These are phyloP conservation scores for Aspergillus hiratsukae DNA, from an alignment of 2,329 filamentous ascomycete genomes.

Conservation along the genomic window DNA sequence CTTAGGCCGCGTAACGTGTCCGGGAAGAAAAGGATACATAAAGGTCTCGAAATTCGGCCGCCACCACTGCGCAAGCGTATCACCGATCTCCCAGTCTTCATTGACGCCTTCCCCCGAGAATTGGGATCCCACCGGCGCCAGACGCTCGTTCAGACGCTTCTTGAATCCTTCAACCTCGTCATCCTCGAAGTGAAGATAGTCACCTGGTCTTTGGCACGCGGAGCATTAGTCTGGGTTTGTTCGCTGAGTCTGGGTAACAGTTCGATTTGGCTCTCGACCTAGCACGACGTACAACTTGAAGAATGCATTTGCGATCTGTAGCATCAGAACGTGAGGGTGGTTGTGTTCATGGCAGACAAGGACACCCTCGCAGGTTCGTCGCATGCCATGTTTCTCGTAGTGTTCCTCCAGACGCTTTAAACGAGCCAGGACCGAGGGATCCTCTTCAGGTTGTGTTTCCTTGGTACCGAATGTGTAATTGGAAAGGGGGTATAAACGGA, in stretches of 20 bases:
- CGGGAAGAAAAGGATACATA: constrained; percentile 98
- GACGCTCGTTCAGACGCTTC: constrained; percentile 79
- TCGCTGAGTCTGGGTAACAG: background rate
- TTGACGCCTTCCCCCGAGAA: constrained; percentile 80
- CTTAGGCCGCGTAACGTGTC: constrained; percentile 92
- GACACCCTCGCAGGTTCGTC: constrained; percentile 92
- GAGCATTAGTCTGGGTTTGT: background rate
- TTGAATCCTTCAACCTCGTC: constrained; percentile 97
- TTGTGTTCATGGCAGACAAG: constrained; percentile 98
- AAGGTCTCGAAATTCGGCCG: constrained; percentile 98
- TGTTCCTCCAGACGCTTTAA: constrained; percentile 95
- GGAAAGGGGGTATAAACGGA: constrained; percentile 88
- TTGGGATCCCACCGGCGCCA: constrained; percentile 83
- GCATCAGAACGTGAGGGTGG: constrained; percentile 96
- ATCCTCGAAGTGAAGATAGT: constrained; percentile 81
- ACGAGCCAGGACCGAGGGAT: constrained; percentile 88
- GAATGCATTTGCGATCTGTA: constrained; percentile 98
- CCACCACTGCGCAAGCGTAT: constrained; percentile 98
- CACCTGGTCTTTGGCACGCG: constrained; percentile 61
- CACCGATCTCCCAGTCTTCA: constrained; percentile 90
- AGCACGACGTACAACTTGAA: constrained; percentile 72
- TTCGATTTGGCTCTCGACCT: background rate
- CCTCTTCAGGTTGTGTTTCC: constrained; percentile 96
- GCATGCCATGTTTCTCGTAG: constrained; percentile 88
- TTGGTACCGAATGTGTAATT: constrained; percentile 99